These are phyloP conservation scores for Talaromyces sp. DNA, from an alignment of 2,329 filamentous ascomycete species.

Conservation along the genomic window DNA sequence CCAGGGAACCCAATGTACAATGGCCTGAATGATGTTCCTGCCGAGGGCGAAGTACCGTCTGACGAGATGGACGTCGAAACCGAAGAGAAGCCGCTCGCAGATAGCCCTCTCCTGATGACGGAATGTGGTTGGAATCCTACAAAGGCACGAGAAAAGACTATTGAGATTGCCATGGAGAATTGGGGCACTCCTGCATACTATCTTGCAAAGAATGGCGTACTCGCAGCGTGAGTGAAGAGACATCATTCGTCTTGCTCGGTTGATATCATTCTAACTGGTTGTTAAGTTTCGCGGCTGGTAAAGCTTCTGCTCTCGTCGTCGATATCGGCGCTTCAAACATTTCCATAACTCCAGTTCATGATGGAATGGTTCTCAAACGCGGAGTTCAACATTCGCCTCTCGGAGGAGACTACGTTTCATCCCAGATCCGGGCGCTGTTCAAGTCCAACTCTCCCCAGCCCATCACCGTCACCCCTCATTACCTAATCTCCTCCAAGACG, in stretches of 20 bases:
- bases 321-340: constrained; percentile 88
- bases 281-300: constrained; percentile 77
- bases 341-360: constrained; percentile 86
- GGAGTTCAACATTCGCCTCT: constrained; percentile 81
- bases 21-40: constrained; percentile 68
- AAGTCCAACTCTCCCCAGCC: constrained; percentile 62
- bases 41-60: constrained; percentile 54
- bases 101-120: constrained; percentile 89
- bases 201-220: constrained; percentile 81
- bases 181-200: constrained; percentile 97
- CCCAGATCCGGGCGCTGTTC: constrained; percentile 81
- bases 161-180: constrained; percentile 95
- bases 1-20: constrained; percentile 70
- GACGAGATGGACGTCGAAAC: constrained; percentile 61
- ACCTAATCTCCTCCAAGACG: constrained; percentile 81
- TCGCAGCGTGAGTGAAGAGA: constrained; percentile 63
- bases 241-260: background rate
- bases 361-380: constrained; percentile 91
- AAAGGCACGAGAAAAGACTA: constrained; percentile 88
- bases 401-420: constrained; percentile 85
- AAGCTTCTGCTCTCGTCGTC: constrained; percentile 87
- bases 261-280: constrained; percentile 4
- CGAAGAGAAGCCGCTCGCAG: constrained; percentile 75
- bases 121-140: constrained; percentile 89
- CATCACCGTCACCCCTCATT: constrained; percentile 79